Percentiles rank a stretch among this genome's conserved stretches.
phyloP scores from a whole-genome alignment of 2,329 filamentous ascomycete genomes.

The Apiospora koreana region DNA sequence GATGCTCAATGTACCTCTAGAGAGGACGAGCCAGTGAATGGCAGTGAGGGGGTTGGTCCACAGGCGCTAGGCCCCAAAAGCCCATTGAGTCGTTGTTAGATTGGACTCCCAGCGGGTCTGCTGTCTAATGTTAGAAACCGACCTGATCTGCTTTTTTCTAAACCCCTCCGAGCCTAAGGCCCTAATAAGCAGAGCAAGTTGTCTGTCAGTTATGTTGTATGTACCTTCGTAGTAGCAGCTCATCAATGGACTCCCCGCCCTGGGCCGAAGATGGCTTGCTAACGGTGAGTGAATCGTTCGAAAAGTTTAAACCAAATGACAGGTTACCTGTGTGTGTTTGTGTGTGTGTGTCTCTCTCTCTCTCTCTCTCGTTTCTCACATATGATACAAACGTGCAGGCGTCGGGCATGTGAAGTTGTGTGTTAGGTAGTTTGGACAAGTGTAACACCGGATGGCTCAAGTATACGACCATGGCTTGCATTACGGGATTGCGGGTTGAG shows the following conservation, averaged over 20 bases:
- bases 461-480: neutral
- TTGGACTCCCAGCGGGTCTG: neutral
- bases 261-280: neutral
- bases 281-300: neutral
- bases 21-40: neutral
- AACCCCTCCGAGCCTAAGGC: neutral
- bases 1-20: neutral
- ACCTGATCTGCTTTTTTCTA: neutral
- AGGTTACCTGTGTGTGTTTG: neutral
- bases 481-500: neutral
- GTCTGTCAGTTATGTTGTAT: too few species aligned
- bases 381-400: neutral
- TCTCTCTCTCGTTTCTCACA: neutral
- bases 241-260: too few species aligned
- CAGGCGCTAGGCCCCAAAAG: neutral
- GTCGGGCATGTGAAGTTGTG: neutral
- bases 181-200: too few species aligned
- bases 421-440: neutral
- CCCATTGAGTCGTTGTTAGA: neutral
- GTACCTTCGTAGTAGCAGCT: too few species aligned
- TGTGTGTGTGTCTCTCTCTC: too few species aligned
- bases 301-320: neutral
- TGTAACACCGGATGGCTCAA: conserved; percentile 8
- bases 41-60: neutral
- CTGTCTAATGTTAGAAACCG: conserved; percentile 7